phyloP scores from a whole-genome alignment of 805 yeast species.

The Sugiyamaella americana region DNA sequence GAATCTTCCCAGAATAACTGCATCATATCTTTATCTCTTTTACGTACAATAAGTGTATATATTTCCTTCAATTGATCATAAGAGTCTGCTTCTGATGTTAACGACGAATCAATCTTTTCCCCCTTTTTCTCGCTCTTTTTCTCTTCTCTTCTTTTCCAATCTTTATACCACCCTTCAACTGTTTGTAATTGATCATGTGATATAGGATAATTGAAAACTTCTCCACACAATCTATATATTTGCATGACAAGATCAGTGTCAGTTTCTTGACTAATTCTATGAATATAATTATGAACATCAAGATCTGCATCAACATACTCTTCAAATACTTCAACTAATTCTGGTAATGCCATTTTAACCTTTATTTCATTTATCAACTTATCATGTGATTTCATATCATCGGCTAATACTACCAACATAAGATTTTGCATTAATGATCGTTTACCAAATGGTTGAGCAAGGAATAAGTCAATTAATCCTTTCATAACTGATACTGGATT shows the following conservation, averaged over 20 bases:
- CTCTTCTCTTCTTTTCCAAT: slow-evolving; percentile 25
- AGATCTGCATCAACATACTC: slow-evolving; percentile 12
- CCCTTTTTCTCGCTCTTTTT: background rate
- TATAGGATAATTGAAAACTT: background rate
- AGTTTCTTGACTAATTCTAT: slow-evolving; percentile 29
- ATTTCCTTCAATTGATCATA: slow-evolving; percentile 55
- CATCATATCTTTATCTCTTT: slow-evolving; percentile 68
- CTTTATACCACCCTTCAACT: slow-evolving; percentile 28
- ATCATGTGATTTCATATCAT: slow-evolving; percentile 62
- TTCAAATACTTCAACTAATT: slow-evolving; percentile 21
- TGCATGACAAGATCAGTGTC: slow-evolving; percentile 24
- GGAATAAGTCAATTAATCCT: slow-evolving; percentile 69
- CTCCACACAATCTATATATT: background rate
- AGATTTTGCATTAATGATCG: slow-evolving; percentile 66
- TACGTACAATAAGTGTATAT: slow-evolving; percentile 57
- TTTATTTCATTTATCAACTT: slow-evolving; percentile 46
- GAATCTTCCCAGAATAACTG: slow-evolving; percentile 82
- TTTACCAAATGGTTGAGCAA: slow-evolving; percentile 71
- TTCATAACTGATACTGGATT: slow-evolving; percentile 84
- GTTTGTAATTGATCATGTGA: slow-evolving; percentile 5
- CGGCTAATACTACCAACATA: slow-evolving; percentile 65
- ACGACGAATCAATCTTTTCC: slow-evolving; percentile 8
- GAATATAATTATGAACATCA: slow-evolving; percentile 28
- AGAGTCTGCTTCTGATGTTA: slow-evolving; percentile 38
- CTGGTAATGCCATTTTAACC: slow-evolving; percentile 31